phyloP scores from a whole-genome alignment of 2,329 filamentous ascomycete species.

The Colletotrichum eleusines region DNA sequence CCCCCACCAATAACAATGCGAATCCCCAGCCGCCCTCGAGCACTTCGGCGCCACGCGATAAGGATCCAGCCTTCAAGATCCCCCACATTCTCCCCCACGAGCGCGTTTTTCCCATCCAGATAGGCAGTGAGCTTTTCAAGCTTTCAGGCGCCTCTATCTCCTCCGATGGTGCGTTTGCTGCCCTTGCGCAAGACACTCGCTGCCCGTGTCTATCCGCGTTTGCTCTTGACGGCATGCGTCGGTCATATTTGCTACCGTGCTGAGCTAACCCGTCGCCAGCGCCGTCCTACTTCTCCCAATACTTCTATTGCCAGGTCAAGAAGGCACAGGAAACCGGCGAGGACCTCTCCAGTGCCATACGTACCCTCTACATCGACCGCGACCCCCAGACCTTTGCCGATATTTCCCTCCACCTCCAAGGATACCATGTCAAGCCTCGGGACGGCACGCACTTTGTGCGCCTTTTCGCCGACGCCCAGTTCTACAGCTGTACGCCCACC shows the following conservation, averaged over 20 bases:
- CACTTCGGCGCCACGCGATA: slow-evolving; percentile 45
- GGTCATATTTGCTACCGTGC: not conserved
- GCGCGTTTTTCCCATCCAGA: slow-evolving; percentile 81
- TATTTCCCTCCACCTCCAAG: slow-evolving; percentile 90
- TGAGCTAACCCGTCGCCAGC: slow-evolving; percentile 62
- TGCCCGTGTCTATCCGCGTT: not conserved
- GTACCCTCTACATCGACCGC: slow-evolving; percentile 94
- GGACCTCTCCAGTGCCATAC: slow-evolving; percentile 64
- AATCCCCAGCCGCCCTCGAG: slow-evolving; percentile 29
- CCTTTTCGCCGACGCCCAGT: slow-evolving; percentile 93
- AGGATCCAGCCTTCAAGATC: slow-evolving; percentile 59
- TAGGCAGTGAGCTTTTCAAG: slow-evolving; percentile 78
- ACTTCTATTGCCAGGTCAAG: slow-evolving; percentile 86
- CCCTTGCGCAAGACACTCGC: not conserved
- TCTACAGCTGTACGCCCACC: slow-evolving; percentile 78
- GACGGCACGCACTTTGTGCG: slow-evolving; percentile 91
- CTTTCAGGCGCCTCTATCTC: slow-evolving; percentile 79
- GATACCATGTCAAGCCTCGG: slow-evolving; percentile 86
- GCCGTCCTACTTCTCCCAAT: slow-evolving; percentile 95
- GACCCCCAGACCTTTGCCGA: slow-evolving; percentile 91
- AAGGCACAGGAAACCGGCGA: slow-evolving; percentile 70
- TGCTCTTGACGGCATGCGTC: not conserved
- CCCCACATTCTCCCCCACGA: slow-evolving; percentile 74
- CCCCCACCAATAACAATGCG: slow-evolving; percentile 23
- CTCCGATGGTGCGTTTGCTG: slow-evolving; percentile 71